Evolutionary conservation across 2,329 filamentous ascomycete genomes (phyloP).

Genomic region (Fusarium abutilonis): DNA sequence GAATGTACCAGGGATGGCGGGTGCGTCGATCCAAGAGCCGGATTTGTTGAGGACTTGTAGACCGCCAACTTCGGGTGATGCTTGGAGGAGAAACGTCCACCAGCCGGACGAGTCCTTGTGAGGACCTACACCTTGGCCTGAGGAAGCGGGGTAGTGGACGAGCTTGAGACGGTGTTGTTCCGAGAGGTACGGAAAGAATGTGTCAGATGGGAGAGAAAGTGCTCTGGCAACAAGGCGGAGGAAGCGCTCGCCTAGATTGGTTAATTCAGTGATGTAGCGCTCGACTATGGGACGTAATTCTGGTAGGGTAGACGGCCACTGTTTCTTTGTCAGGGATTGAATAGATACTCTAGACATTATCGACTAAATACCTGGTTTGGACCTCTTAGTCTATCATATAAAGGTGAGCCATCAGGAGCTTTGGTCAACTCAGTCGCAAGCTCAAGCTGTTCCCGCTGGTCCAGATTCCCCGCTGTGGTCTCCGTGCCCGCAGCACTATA

Average conservation of each 20-base stretch:
- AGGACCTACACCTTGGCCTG: conserved; percentile 65
- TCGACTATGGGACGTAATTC: conserved; percentile 52
- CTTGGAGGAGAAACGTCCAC: conserved; percentile 72
- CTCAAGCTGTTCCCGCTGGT: conserved; percentile 68
- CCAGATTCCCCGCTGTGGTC: conserved; percentile 61
- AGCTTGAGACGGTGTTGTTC: conserved; percentile 69
- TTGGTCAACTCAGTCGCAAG: conserved; percentile 64
- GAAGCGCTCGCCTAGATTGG: conserved; percentile 62
- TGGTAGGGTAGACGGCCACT: conserved; percentile 56
- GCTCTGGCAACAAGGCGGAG: conserved; percentile 66
- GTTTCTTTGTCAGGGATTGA: not conserved
- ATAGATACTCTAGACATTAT: not conserved
- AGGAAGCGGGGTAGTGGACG: conserved; percentile 59
- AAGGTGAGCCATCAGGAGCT: conserved; percentile 49
- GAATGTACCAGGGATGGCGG: conserved; percentile 58
- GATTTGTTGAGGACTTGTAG: conserved; percentile 61
- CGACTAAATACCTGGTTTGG: conserved; percentile 56
- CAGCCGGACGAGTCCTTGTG: conserved; percentile 72
- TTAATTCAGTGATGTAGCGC: conserved; percentile 62
- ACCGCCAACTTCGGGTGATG: conserved; percentile 60
- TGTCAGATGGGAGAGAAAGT: conserved; percentile 58
- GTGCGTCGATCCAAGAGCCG: conserved; percentile 62
- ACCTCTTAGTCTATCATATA: conserved; percentile 57
- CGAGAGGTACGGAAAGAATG: conserved; percentile 63
- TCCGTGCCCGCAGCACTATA: conserved; percentile 66